Evolutionary conservation across 1,139 yeast genomes (phyloP).

Genomic region (Yarrowia galli): DNA sequence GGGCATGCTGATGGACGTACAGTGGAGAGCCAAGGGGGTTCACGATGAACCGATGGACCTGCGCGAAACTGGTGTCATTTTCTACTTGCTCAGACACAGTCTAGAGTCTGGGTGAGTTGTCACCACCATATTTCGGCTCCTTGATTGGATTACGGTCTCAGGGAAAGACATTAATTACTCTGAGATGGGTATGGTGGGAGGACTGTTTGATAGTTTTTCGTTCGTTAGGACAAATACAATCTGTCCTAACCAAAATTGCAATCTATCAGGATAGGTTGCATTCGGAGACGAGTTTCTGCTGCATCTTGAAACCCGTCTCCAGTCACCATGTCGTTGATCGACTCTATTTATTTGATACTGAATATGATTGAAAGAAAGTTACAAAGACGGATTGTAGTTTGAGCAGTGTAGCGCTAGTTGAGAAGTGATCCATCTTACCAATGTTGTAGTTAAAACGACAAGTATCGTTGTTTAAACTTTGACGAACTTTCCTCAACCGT

Average conservation of each 20-base stretch:
- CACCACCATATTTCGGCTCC: constrained; percentile 22
- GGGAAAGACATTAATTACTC: background rate
- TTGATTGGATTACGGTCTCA: constrained; percentile 23
- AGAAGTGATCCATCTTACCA: no score
- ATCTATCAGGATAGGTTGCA: constrained; percentile 25
- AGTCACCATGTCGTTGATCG: constrained; percentile 24
- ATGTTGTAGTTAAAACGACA: no score
- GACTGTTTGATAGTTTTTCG: constrained; percentile 11
- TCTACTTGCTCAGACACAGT: no score
- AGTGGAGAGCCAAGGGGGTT: constrained; percentile 4
- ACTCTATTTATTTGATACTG: constrained; percentile 16
- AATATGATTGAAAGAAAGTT: constrained; percentile 26
- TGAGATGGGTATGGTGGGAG: constrained; percentile 13
- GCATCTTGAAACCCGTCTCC: background rate
- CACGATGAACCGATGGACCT: background rate
- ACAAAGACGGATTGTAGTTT: background rate
- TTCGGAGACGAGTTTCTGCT: background rate
- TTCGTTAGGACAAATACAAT: constrained; percentile 5
- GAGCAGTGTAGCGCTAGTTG: no score
- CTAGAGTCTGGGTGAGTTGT: background rate
- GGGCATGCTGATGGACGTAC: constrained; percentile 30
- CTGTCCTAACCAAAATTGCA: constrained; percentile 1
- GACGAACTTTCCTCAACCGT: no score
- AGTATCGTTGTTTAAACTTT: no score
- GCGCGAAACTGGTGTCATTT: background rate